These are phyloP conservation scores for Monascus ruber DNA, from an alignment of 2,329 filamentous ascomycete genomes.

Conservation along the genomic window DNA sequence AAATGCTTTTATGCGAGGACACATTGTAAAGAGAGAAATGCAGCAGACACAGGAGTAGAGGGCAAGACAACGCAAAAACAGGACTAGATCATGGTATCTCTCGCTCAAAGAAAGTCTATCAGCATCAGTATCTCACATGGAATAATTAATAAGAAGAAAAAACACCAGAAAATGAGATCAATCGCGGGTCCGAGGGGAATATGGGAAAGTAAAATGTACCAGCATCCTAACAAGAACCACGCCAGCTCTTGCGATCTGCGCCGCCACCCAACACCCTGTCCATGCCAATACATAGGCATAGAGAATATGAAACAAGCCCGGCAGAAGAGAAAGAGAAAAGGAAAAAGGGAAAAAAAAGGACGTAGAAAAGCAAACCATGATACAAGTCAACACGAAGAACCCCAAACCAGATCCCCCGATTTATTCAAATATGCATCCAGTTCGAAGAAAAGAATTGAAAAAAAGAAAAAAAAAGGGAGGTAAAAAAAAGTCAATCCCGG, in stretches of 20 bases:
- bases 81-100: slow-evolving; percentile 30
- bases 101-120: slow-evolving; percentile 29
- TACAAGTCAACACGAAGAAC: slow-evolving; percentile 8
- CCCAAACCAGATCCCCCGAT: slow-evolving; percentile 2
- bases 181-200: no score
- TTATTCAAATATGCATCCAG: slow-evolving; percentile 1
- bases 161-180: slow-evolving; percentile 12
- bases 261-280: slow-evolving; percentile 10
- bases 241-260: not conserved
- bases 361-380: slow-evolving; percentile 3
- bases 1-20: no score
- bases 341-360: slow-evolving; percentile 6
- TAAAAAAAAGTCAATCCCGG: not conserved
- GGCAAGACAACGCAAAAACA: slow-evolving; percentile 2
- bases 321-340: slow-evolving; percentile 4
- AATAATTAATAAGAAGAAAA: not conserved
- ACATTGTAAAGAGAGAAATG: not conserved
- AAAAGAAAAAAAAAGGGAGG: not conserved
- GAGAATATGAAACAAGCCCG: slow-evolving; percentile 15
- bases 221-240: not conserved
- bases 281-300: slow-evolving; percentile 22
- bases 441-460: slow-evolving; percentile 2
- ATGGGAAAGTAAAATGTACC: not conserved
- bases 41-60: slow-evolving; percentile 7
- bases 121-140: not conserved